phyloP scores from a whole-genome alignment of 1,284 basidiomycete genomes.

The Tilletia caries region DNA sequence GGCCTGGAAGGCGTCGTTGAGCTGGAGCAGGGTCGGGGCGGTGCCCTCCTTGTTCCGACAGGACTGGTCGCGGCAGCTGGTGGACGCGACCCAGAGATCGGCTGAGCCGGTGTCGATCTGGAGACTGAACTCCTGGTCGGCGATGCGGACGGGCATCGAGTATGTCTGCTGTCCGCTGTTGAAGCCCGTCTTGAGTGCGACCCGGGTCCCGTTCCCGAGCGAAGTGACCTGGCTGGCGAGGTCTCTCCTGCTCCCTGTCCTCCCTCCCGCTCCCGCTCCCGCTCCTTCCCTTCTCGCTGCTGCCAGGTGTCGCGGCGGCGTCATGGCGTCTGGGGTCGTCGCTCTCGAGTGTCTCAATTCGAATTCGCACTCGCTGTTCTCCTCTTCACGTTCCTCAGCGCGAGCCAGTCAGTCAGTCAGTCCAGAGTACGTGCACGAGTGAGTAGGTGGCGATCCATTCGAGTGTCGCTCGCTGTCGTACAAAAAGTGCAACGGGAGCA shows the following conservation, averaged over 20 bases:
- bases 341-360: too few relatives aligned
- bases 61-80: constrained; percentile 30
- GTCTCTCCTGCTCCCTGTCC: neutral
- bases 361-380: too few relatives aligned
- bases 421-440: too few relatives aligned
- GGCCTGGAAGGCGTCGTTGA: constrained; percentile 27
- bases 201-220: constrained; percentile 28
- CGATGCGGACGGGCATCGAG: constrained; percentile 32
- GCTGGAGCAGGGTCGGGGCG: constrained; percentile 26
- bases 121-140: constrained; percentile 31
- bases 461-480: too few relatives aligned
- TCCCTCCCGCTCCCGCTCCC: too few relatives aligned
- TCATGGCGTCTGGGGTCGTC: too few relatives aligned
- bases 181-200: constrained; percentile 32
- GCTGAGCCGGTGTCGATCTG: constrained; percentile 44
- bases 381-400: too few relatives aligned
- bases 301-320: too few relatives aligned
- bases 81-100: constrained; percentile 42
- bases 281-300: too few relatives aligned
- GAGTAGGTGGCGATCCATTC: too few relatives aligned
- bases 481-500: too few relatives aligned
- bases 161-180: constrained; percentile 39
- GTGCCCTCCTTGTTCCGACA: constrained; percentile 25
- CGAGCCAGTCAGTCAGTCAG: too few relatives aligned
- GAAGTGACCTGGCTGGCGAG: constrained; percentile 7